Base-by-base conservation (phyloP, 106 monocot genomes). In the Acorus gramineus region DNA sequence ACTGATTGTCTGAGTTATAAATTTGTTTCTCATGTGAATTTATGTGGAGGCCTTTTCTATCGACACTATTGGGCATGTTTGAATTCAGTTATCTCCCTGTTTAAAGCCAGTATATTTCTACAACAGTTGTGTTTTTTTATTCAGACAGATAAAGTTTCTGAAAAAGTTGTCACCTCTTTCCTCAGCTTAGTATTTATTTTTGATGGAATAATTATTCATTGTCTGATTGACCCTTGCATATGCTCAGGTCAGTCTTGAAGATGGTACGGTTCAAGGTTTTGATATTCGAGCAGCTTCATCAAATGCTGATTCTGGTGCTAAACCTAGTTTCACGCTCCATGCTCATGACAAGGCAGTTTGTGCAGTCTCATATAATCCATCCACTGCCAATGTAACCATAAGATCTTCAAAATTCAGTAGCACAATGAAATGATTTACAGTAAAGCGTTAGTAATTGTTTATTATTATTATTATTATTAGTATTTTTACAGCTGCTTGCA, bases 261-360 rank as follows among this genome's bases (percentile, higher is more conserved):
- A 98, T 77, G 96, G 96, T 10, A 84, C 69, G n/a, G 85, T 98
- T 60, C 96, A 91, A 74, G 90, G 87, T 54, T 91, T 96, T 76
- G 96, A 98, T 64, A 77, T 73, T 50, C 76, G 96, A 9, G 47
- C 76, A 50, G 71, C 67, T 60, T 60, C 75, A 10, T 75, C 74
- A 28, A 75, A 74, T 66, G 73, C 76, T 48, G 62, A n/a, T 58
- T 80, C 82, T 58, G 70, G 68, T 65, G 64, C 66, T 7, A 78
- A 65, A 43, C 70, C 87, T 61, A 68, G 50, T 51, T 96, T 88
- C 66, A 87, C 80, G 49, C 87, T 96, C 46, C 87, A 91, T 70
- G 90, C 90, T 62, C 96, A 96, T 67, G 87, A 90, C 59, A 80
- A 85, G 79, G 90, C 86, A 55, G 80, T 87, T 54, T 80, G 87